These are phyloP conservation scores for Hypoxylon sp. DNA, from an alignment of 2,329 filamentous ascomycete species.

Conservation along the genomic window DNA sequence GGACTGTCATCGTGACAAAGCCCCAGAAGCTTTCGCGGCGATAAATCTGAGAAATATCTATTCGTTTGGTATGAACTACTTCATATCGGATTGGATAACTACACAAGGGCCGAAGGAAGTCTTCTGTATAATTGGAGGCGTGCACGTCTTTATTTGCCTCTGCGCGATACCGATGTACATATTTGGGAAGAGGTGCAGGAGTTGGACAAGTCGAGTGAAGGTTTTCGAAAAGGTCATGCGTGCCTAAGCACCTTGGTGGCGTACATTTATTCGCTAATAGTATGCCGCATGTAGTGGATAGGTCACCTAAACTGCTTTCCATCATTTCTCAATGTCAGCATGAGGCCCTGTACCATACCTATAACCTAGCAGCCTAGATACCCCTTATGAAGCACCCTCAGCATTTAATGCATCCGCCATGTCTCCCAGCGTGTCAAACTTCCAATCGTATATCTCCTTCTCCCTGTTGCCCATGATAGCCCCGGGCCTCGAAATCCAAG, in stretches of 20 bases:
- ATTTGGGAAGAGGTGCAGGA: slow-evolving; percentile 47
- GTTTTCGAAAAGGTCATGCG: slow-evolving; percentile 44
- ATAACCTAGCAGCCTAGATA: too few species aligned
- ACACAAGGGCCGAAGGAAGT: slow-evolving; percentile 46
- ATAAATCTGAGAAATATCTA: slow-evolving; percentile 45
- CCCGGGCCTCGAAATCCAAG: slow-evolving; percentile 63
- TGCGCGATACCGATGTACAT: slow-evolving; percentile 48
- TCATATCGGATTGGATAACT: slow-evolving; percentile 47
- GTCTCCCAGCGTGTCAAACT: slow-evolving; percentile 65
- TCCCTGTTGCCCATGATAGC: slow-evolving; percentile 53
- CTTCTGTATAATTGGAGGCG: slow-evolving; percentile 46
- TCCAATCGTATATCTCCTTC: slow-evolving; percentile 58
- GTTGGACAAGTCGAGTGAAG: slow-evolving; percentile 44
- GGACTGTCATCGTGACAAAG: slow-evolving; percentile 47
- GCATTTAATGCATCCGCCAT: slow-evolving; percentile 65
- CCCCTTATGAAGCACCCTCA: slow-evolving; percentile 8
- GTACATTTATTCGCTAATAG: too few species aligned
- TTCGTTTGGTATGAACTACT: slow-evolving; percentile 49
- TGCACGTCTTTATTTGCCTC: slow-evolving; percentile 48
- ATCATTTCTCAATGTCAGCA: too few species aligned
- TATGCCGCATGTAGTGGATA: too few species aligned
- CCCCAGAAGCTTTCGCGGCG: slow-evolving; percentile 44
- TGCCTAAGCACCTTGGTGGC: slow-evolving; percentile 2
- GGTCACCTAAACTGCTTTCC: too few species aligned
- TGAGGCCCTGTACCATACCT: not conserved